Percentiles rank a stretch among this genome's conserved stretches.
Conservation (phyloP, 163 green algal species). For the Trebouxia gelatinosa region DNA sequence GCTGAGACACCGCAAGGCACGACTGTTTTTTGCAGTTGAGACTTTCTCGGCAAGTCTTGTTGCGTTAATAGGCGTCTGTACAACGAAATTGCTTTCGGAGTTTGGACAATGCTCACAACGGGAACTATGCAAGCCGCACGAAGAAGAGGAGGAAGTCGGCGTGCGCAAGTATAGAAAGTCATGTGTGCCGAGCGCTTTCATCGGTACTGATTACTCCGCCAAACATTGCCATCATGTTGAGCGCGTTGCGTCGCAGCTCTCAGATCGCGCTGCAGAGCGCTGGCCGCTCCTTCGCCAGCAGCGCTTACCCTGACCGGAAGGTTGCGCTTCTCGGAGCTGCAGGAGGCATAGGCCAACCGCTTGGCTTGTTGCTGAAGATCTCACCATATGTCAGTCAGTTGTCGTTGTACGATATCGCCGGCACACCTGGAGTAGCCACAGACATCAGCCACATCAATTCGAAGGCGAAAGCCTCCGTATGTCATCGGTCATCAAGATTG, state of each 20-base stretch:
- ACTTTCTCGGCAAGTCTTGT: too few species aligned
- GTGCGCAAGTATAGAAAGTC: too few species aligned
- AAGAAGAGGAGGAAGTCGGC: too few species aligned
- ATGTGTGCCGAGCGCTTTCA: too few species aligned
- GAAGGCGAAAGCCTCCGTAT: slow-evolving; percentile 63
- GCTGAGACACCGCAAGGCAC: too few species aligned
- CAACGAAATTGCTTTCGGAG: too few species aligned
- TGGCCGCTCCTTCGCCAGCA: slow-evolving; percentile 32
- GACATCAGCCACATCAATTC: slow-evolving; percentile 96
- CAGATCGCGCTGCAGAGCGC: slow-evolving; percentile 31
- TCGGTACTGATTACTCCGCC: too few species aligned
- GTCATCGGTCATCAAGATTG: too few species aligned
- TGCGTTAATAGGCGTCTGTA: too few species aligned
- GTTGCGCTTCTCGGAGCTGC: slow-evolving; percentile 83
- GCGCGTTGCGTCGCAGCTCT: slow-evolving; percentile 37
- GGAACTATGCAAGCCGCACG: too few species aligned
- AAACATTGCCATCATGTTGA: slow-evolving; percentile 37
- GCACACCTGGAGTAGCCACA: slow-evolving; percentile 92
- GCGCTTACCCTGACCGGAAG: slow-evolving; percentile 64
- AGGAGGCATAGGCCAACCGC: slow-evolving; percentile 97
- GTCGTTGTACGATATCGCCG: slow-evolving; percentile 94
- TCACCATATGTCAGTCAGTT: slow-evolving; percentile 88
- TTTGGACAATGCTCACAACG: too few species aligned
- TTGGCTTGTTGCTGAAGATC: slow-evolving; percentile 97
- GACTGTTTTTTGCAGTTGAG: too few species aligned